A percentile compares a stretch with the other conserved stretches of the same genome.
Evolutionary conservation across 192 early-diverging fungal genomes (phyloP).

Genomic region (Chytriomyces sp.): DNA sequence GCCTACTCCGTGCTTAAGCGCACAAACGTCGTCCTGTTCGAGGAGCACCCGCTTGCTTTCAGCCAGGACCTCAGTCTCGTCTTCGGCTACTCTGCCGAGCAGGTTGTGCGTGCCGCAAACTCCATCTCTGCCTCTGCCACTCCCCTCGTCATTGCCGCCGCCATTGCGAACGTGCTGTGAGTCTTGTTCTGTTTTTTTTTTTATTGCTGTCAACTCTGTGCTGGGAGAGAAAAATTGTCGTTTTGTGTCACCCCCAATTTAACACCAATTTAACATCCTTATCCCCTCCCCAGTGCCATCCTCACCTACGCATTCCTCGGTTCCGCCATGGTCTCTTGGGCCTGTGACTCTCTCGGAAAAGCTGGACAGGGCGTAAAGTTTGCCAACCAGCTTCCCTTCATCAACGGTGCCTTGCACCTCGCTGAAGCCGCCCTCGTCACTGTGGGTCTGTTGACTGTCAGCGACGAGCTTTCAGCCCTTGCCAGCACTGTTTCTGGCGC

Average conservation of each 20-base stretch:
- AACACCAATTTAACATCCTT: background rate
- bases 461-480: background rate
- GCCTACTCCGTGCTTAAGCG: conserved; percentile 10
- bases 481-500: background rate
- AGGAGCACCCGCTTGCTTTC: conserved; percentile 12
- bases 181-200: conserved; percentile 1
- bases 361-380: conserved; percentile 7
- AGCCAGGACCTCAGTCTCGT: conserved; percentile 12
- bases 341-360: conserved; percentile 16
- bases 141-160: background rate
- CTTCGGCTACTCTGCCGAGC: conserved; percentile 29
- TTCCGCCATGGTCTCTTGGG: conserved; percentile 10
- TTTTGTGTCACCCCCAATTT: background rate
- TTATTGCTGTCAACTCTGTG: background rate
- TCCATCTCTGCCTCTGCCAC: background rate
- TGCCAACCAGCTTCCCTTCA: conserved; percentile 18
- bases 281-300: background rate
- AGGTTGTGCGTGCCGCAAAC: background rate
- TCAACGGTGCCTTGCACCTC: conserved; percentile 11
- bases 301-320: conserved; percentile 15
- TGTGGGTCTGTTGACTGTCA: conserved; percentile 10
- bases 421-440: conserved; percentile 22
- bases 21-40: conserved; percentile 18
- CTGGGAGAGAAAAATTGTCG: background rate
- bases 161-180: conserved; percentile 28